Base-by-base conservation (phyloP, 2,329 filamentous ascomycete genomes). In the Neurospora sp. region DNA sequence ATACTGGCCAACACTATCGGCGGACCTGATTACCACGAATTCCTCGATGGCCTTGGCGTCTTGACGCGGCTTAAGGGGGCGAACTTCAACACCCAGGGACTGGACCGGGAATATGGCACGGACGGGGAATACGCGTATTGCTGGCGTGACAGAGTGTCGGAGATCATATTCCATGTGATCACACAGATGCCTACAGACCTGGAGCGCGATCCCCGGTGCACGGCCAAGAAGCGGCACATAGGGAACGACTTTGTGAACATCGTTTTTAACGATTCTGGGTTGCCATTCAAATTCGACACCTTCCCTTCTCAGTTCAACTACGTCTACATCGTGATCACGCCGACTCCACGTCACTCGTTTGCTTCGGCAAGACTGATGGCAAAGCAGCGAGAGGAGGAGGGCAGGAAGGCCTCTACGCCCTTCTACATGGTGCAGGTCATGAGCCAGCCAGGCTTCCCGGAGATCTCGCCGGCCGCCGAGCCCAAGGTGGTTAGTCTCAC, bases 191-290 rank as follows among this genome's bases (percentile, higher is more conserved):
- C 96, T 1, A 97, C 93, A 10, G 87, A 96, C 77, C 82, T 90
- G 15, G 89, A 93, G 69, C 85, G 88, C 38, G 93, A 97, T 75
- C 87, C 91, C 10, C 86, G 88, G 72, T 93, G 91, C 77, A 89
- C 90, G 72, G 86, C 89, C 78, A 99, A 99, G 83, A 99, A 99
- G 81, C 87, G 90, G 2, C 96, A 98, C 77, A 96, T 98, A 72
- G 96, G 96, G 70, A 99, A 99, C 77, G 96, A 98, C 79, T 97
- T 93, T 79, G 96, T 99, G 78, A 98, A 97, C 78, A 97, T 99
- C 75, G 91, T 99, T 70, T 99, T 96, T 85, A 99, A 99, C 79
- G 93, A 97, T 76, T 97, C 94, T 2, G 95, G 96, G n/a, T 80
- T 90, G 67, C 91, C 92, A 0, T 98, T 97, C 82, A 86, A 87